Evolutionary conservation across 176 grass and related monocot species (phyloP).

Genomic region (Cenchrus purpureus): DNA sequence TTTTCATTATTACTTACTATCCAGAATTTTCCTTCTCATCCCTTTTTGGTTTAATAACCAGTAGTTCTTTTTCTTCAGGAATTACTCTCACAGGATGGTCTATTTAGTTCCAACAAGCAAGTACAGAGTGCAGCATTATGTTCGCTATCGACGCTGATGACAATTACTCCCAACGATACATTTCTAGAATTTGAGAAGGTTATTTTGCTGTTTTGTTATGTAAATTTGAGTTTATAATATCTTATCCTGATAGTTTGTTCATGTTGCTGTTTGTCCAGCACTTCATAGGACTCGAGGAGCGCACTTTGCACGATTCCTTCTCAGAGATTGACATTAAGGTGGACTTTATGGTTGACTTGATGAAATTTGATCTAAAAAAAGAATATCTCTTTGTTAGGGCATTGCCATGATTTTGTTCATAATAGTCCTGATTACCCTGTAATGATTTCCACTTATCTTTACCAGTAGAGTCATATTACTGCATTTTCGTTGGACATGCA

Average conservation of each 20-base stretch:
- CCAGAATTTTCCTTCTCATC: not conserved
- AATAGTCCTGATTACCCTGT: not conserved
- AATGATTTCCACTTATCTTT: not conserved
- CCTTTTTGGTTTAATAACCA: conserved; percentile 20
- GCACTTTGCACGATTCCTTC: conserved; percentile 72
- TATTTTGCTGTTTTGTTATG: conserved; percentile 32
- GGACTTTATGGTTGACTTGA: conserved; percentile 30
- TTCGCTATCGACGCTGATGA: conserved; percentile 88
- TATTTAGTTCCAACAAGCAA: conserved; percentile 74
- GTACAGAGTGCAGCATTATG: conserved; percentile 60
- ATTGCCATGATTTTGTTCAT: not conserved
- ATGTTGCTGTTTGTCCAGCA: conserved; percentile 60
- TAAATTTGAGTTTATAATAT: conserved; percentile 32
- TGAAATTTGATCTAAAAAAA: conserved; percentile 27
- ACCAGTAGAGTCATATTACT: conserved; percentile 12
- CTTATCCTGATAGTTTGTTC: conserved; percentile 35
- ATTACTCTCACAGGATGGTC: conserved; percentile 74
- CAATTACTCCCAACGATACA: conserved; percentile 80
- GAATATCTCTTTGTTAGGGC: not conserved
- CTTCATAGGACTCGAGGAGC: conserved; percentile 74
- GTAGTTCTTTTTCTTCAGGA: conserved; percentile 57
- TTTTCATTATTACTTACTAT: not conserved
- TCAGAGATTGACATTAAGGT: conserved; percentile 90
- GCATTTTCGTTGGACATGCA: conserved; percentile 3
- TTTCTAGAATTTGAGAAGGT: conserved; percentile 96